Evolutionary conservation across 108 stramenopile species (phyloP).

Genomic region (Skeletonema menzelii): DNA sequence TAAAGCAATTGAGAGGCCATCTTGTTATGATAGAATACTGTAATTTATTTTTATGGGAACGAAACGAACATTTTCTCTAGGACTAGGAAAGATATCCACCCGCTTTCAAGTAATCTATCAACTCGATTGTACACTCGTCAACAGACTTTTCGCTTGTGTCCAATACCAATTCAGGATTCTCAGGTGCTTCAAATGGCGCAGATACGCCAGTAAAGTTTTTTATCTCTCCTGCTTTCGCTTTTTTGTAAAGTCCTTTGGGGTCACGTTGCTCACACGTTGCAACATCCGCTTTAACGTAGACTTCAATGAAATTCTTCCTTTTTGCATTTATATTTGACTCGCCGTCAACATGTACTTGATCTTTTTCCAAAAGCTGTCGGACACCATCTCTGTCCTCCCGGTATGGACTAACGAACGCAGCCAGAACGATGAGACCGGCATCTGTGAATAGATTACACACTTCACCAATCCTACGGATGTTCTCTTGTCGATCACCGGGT

Average conservation of each 20-base stretch:
- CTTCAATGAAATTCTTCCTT: slow-evolving; percentile 69
- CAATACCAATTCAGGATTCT: slow-evolving; percentile 67
- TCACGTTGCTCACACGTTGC: slow-evolving; percentile 80
- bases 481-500: slow-evolving; percentile 80
- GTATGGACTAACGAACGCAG: slow-evolving; percentile 91
- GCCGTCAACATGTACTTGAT: slow-evolving; percentile 33
- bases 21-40: slow-evolving; percentile 4
- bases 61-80: background rate
- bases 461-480: slow-evolving; percentile 91
- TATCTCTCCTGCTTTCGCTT: slow-evolving; percentile 86
- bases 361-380: slow-evolving; percentile 49
- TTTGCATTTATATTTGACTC: background rate
- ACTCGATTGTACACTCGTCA: slow-evolving; percentile 25
- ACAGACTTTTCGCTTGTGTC: slow-evolving; percentile 45
- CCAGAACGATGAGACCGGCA: slow-evolving; percentile 86
- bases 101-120: slow-evolving; percentile 23
- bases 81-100: slow-evolving; percentile 28
- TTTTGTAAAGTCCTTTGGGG: slow-evolving; percentile 86
- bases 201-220: slow-evolving; percentile 84
- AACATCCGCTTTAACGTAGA: slow-evolving; percentile 82
- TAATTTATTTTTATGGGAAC: background rate
- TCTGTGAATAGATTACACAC: slow-evolving; percentile 87
- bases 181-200: slow-evolving; percentile 90
- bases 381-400: slow-evolving; percentile 75
- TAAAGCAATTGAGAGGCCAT: background rate